phyloP scores from a whole-genome alignment of 225 moss, liverwort and hornwort species.

The Rhytidiadelphus loreus region DNA sequence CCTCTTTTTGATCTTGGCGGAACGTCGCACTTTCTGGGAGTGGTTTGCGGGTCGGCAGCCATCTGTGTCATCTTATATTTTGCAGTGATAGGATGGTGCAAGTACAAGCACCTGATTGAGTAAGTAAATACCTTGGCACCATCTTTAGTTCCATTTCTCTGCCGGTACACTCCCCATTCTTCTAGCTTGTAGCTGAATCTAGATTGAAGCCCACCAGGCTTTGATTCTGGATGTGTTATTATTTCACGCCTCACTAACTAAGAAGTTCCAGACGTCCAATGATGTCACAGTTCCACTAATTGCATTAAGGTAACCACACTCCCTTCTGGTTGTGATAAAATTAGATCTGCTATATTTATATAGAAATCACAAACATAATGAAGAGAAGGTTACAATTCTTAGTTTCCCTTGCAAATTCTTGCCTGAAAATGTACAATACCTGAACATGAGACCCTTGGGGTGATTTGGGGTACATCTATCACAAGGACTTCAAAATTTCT shows the following conservation, averaged over 20 bases:
- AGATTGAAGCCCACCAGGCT: not conserved
- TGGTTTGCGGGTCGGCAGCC: slow-evolving; percentile 36
- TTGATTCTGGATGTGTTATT: not conserved
- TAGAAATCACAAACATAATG: no score
- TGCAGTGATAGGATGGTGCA: slow-evolving; percentile 80
- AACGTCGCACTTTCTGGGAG: slow-evolving; percentile 36
- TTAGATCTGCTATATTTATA: no score
- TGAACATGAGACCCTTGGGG: not conserved
- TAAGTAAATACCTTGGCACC: not conserved
- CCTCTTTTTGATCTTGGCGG: slow-evolving; percentile 33
- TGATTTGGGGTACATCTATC: not conserved
- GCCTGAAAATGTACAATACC: not conserved
- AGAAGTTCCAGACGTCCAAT: not conserved
- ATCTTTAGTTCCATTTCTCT: not conserved
- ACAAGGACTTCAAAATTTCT: no score
- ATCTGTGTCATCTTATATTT: slow-evolving; percentile 62
- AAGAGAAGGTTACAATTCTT: not conserved
- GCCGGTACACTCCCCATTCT: not conserved
- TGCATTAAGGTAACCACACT: not conserved
- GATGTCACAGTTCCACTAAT: not conserved
- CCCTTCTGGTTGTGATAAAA: no score
- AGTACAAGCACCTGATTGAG: slow-evolving; percentile 87
- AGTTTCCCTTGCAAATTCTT: not conserved
- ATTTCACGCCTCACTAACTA: not conserved
- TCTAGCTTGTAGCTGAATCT: not conserved